These are phyloP conservation scores for Thuja plicata DNA, from an alignment of 83 land plant genomes.

Conservation along the genomic window DNA sequence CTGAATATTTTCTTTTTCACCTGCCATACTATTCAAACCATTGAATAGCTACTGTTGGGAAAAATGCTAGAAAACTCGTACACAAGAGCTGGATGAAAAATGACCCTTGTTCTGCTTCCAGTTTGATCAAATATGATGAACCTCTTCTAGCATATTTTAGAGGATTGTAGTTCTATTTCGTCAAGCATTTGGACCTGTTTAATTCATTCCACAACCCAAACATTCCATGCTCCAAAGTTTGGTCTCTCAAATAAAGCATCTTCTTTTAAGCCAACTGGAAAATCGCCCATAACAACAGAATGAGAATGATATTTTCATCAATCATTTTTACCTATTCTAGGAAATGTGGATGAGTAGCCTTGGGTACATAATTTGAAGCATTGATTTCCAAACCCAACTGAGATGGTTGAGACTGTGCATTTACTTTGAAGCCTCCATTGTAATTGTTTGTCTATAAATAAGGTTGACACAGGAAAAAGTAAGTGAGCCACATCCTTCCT, in stretches of 20 bases:
- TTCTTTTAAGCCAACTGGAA: background rate
- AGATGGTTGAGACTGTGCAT: background rate
- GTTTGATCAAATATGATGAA: constrained; percentile 63
- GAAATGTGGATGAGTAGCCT: background rate
- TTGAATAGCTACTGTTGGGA: background rate
- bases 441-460: background rate
- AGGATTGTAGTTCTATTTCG: constrained; percentile 36
- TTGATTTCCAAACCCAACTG: background rate
- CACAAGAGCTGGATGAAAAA: constrained; percentile 47
- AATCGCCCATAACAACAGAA: background rate
- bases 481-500: background rate
- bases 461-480: background rate
- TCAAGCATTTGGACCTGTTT: constrained; percentile 14
- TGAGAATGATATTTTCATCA: background rate
- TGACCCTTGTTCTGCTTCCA: constrained; percentile 37
- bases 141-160: constrained; percentile 43
- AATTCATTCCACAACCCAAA: background rate
- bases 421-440: background rate
- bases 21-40: background rate
- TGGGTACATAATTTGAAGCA: background rate
- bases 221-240: background rate
- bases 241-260: background rate
- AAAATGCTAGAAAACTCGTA: constrained; percentile 10
- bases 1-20: background rate
- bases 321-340: background rate